Conservation (phyloP, 352 stramenopile genomes). For the Phytopythium chamaehyphon region DNA sequence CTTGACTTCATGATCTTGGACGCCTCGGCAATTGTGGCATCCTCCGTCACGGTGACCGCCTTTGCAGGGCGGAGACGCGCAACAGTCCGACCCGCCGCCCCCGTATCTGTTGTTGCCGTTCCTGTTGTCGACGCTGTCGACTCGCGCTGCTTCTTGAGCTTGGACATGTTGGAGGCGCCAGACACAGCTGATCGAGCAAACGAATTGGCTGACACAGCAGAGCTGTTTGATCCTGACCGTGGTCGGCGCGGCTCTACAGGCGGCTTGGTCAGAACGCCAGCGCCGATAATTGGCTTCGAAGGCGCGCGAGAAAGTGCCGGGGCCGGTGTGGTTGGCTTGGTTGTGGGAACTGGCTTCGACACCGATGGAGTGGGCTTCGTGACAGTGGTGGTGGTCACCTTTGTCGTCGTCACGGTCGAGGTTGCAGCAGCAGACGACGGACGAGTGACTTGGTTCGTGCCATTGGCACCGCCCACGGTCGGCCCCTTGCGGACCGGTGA, state of each 20-base stretch:
- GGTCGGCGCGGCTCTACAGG: constrained; percentile 26
- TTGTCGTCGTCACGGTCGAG: constrained; percentile 1
- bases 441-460: not conserved
- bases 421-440: not conserved
- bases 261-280: constrained; percentile 19
- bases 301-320: constrained; percentile 15
- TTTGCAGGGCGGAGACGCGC: constrained; percentile 80
- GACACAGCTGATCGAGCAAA: constrained; percentile 77
- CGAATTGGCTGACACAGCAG: constrained; percentile 70
- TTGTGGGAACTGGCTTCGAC: not conserved
- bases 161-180: constrained; percentile 73
- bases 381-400: not conserved
- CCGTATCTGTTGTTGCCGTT: constrained; percentile 48
- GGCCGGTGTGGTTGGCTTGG: constrained; percentile 6
- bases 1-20: constrained; percentile 90
- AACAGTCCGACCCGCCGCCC: constrained; percentile 73
- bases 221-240: constrained; percentile 70
- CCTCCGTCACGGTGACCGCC: constrained; percentile 80
- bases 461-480: constrained; percentile 10
- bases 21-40: constrained; percentile 84
- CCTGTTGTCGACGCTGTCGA: constrained; percentile 28
- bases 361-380: constrained; percentile 2
- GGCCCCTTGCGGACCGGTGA: constrained; percentile 19
- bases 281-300: constrained; percentile 7
- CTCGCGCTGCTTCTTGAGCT: constrained; percentile 47